Base-by-base conservation (phyloP, 2,329 filamentous ascomycete species). In the Rhexocercosporidium sp. region DNA sequence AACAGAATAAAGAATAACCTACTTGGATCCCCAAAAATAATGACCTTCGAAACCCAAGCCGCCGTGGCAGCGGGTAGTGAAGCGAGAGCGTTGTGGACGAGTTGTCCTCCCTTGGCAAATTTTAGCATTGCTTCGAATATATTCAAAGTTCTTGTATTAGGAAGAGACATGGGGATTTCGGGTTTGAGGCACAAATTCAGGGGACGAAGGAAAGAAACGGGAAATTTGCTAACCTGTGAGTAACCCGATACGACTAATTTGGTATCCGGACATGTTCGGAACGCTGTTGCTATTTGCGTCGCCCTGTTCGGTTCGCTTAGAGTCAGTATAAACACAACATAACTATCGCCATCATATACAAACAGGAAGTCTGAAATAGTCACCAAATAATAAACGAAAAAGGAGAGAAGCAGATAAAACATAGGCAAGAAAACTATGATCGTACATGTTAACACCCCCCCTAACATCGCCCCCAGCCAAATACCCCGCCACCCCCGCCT, bases 21-120 rank as follows among this genome's bases (percentile, higher is more conserved):
- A 72, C 78, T 75, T 20, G 81, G 82, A 67, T 82, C 80, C 1
- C 82, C 82, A 63, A 79, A 84, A 8, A 82, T 77, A 0, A 81
- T 80, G 1, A 80, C 81, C 1, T 77, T 81, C 49, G 74, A 77
- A 53, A 83, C 77, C 70, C 74, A 75, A 6, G 66, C 59, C 18
- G 75, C 72, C 0, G 78, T 73, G 0, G 65, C 67, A 3, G 71
- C 66, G 2, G 74, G 68, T 0, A 82, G 70, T 2, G 73, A 67
- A 27, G 78, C 76, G 16, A 81, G 71, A 0, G 81, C 76, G 25
- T 79, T 78, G 47, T 81, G 79, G 4, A 82, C 80, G 25, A 84
- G 72, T n/a, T 82, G 82, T 0, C 78, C 79, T n/a, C 82, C 82
- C 72, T 37, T 37, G 2, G 8, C 31, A 37, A 11, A 11, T 2